These are phyloP conservation scores for Sphaerulina musiva DNA, from an alignment of 2,329 filamentous ascomycete genomes.

Conservation along the genomic window DNA sequence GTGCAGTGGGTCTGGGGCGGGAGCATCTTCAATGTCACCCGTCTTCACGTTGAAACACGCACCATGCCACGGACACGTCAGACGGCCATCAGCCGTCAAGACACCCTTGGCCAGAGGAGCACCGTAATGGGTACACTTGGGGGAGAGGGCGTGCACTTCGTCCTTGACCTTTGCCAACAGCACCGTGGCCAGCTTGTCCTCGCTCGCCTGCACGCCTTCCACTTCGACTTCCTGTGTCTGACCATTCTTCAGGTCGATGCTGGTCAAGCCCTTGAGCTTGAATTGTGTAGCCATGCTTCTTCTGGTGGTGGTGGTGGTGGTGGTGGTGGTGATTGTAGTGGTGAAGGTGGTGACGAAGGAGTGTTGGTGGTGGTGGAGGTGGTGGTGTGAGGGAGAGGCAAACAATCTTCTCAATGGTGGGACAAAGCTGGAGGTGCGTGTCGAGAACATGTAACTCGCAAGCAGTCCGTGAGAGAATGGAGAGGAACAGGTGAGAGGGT, in stretches of 20 bases:
- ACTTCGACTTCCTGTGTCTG: slow-evolving; percentile 87
- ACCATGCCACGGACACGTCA: slow-evolving; percentile 96
- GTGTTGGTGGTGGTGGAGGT: background rate
- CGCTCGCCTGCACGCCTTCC: slow-evolving; percentile 65
- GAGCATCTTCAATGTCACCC: slow-evolving; percentile 92
- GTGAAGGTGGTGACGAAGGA: slow-evolving; percentile 17
- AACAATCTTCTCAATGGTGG: slow-evolving; percentile 1
- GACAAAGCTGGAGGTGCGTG: slow-evolving; percentile 3
- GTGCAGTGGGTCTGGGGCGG: slow-evolving; percentile 77
- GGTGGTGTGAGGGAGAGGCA: background rate
- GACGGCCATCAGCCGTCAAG: slow-evolving; percentile 68
- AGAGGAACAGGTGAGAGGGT: too few relatives aligned
- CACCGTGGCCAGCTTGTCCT: slow-evolving; percentile 59
- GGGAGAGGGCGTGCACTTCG: slow-evolving; percentile 69
- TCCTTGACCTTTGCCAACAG: slow-evolving; percentile 73
- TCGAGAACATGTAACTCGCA: slow-evolving; percentile 10
- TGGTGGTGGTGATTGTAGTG: background rate
- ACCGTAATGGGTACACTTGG: slow-evolving; percentile 86
- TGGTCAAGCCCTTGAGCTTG: slow-evolving; percentile 67
- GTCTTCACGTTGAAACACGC: slow-evolving; percentile 88
- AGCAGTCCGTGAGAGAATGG: too few relatives aligned
- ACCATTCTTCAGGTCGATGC: slow-evolving; percentile 66
- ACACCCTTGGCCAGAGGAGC: slow-evolving; percentile 84
- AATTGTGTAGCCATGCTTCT: slow-evolving; percentile 43
- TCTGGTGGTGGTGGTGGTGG: slow-evolving; percentile 21